phyloP scores from a whole-genome alignment of 495 filamentous ascomycete species.

The Penicillium samsonianum region DNA sequence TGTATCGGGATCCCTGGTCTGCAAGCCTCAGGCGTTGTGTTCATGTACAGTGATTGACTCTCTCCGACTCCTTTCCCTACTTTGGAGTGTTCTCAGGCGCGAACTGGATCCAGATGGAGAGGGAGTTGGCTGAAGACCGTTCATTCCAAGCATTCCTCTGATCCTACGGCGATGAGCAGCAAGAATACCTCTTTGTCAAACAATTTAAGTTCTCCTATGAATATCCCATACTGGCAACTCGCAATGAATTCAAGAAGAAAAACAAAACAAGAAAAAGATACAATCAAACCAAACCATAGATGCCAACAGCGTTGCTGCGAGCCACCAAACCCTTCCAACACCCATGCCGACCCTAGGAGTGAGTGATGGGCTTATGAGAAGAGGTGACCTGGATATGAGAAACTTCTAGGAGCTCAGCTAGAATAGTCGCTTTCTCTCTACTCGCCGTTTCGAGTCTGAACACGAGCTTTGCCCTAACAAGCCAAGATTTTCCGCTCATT shows the following conservation, averaged over 20 bases:
- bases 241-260: background rate
- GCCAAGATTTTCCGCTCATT: conserved; percentile 1
- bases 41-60: background rate
- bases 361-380: too few relatives aligned
- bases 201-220: background rate
- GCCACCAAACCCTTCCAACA: background rate
- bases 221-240: background rate
- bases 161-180: background rate
- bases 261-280: background rate
- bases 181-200: background rate
- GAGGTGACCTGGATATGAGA: conserved; percentile 1
- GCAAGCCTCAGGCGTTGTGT: background rate
- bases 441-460: conserved; percentile 1
- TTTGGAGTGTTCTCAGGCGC: background rate
- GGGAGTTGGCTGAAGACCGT: background rate
- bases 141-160: background rate
- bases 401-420: conserved; percentile 6
- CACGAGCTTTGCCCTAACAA: background rate
- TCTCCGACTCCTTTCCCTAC: background rate
- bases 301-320: background rate
- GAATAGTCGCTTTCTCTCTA: background rate
- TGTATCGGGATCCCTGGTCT: background rate
- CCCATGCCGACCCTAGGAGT: background rate
- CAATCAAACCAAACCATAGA: background rate
- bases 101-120: background rate